phyloP scores from a whole-genome alignment of 2,329 filamentous ascomycete genomes.

The Xylaria digitata region DNA sequence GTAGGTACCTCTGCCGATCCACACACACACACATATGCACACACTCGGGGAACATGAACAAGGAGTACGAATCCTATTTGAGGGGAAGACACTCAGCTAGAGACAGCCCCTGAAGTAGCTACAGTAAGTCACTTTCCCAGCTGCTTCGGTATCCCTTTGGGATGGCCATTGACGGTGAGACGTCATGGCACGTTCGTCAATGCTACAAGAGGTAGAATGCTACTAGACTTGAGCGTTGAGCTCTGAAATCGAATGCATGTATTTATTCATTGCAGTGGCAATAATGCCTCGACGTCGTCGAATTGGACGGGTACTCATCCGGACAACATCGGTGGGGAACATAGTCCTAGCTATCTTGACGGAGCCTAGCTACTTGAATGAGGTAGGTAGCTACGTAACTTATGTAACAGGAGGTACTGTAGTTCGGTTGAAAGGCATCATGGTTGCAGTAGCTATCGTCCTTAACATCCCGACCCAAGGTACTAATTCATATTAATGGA shows the following conservation, averaged over 20 bases:
- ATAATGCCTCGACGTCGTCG: conserved; percentile 13
- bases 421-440: too few species aligned
- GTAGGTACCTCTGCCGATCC: conserved; percentile 5
- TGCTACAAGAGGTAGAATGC: too few species aligned
- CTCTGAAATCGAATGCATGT: conserved; percentile 5
- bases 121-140: background rate
- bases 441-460: too few species aligned
- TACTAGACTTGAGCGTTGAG: too few species aligned
- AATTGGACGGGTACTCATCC: background rate
- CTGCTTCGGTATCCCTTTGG: background rate
- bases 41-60: background rate
- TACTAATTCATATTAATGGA: too few species aligned
- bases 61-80: background rate
- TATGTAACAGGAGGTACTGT: too few species aligned
- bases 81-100: too few species aligned
- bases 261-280: background rate
- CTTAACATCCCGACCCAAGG: too few species aligned
- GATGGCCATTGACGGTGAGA: background rate
- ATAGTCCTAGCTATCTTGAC: background rate
- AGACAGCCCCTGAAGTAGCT: background rate
- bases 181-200: background rate
- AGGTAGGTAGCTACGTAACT: too few species aligned
- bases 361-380: too few species aligned
- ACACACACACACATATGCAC: conserved; percentile 16
- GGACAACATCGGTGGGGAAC: background rate